phyloP scores from a whole-genome alignment of 2,329 filamentous ascomycete genomes.

The Alternaria gansuensis region DNA sequence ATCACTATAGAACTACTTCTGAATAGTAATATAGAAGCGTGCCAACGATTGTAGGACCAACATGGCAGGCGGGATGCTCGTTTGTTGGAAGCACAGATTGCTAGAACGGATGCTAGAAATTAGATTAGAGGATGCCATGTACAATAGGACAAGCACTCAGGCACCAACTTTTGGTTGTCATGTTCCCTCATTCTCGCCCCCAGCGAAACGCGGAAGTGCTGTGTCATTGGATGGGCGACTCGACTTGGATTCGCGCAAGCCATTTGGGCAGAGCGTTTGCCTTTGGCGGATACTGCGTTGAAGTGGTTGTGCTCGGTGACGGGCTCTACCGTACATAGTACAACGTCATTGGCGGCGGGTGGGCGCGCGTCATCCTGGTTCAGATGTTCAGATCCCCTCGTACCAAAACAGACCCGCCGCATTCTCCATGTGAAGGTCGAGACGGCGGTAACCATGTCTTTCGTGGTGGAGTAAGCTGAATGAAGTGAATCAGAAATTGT shows the following conservation, averaged over 20 bases:
- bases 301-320: slow-evolving; percentile 5
- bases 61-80: not conserved
- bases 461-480: slow-evolving; percentile 54
- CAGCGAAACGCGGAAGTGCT: not conserved
- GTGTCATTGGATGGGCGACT: not conserved
- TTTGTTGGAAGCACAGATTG: not conserved
- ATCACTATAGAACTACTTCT: not conserved
- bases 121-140: not conserved
- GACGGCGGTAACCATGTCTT: slow-evolving; percentile 51
- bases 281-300: not conserved
- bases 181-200: not conserved
- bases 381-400: slow-evolving; percentile 19
- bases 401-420: slow-evolving; percentile 14
- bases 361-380: slow-evolving; percentile 20
- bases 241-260: too few relatives aligned
- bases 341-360: slow-evolving; percentile 13
- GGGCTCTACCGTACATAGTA: not conserved
- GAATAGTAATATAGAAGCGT: not conserved
- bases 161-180: not conserved
- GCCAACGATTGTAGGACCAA: not conserved
- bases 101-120: not conserved
- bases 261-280: too few relatives aligned
- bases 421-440: slow-evolving; percentile 24
- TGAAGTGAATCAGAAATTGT: not conserved
- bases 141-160: not conserved